phyloP scores from a whole-genome alignment of 371 early-diverging fungal species.

The Umbelopsis sp. region DNA sequence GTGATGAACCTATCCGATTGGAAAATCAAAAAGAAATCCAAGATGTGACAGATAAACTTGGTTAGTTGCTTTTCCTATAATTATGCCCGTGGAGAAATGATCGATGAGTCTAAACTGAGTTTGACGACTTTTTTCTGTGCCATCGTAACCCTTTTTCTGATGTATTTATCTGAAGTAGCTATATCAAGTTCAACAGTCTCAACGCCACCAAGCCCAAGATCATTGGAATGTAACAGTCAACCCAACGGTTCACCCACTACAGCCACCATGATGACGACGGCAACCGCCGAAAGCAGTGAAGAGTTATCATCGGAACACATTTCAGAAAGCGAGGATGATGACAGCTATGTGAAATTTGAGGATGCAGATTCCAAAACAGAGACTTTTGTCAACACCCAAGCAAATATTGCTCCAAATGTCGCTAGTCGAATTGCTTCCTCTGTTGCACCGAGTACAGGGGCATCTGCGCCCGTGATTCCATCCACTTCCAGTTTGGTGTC shows the following conservation, averaged over 20 bases:
- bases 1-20: conserved; percentile 40
- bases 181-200: background rate
- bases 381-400: background rate
- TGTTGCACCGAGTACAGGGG: conserved; percentile 9
- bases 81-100: background rate
- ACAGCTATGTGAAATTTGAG: conserved; percentile 53
- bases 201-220: conserved; percentile 13
- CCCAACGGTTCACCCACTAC: background rate
- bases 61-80: background rate
- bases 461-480: conserved; percentile 3
- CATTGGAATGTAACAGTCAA: background rate
- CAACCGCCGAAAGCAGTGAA: conserved; percentile 6
- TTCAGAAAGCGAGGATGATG: conserved; percentile 29
- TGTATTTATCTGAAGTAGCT: background rate
- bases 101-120: too few species aligned
- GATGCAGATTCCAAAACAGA: conserved; percentile 40
- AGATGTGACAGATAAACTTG: background rate
- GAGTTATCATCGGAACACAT: conserved; percentile 14
- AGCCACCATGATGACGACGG: background rate
- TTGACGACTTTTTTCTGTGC: too few species aligned
- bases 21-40: background rate
- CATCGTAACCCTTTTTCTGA: too few species aligned
- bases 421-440: conserved; percentile 21
- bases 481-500: conserved; percentile 10
- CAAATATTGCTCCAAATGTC: conserved; percentile 14